phyloP scores from a whole-genome alignment of 805 yeast genomes.

The Zygosaccharomyces gambellarensis region DNA sequence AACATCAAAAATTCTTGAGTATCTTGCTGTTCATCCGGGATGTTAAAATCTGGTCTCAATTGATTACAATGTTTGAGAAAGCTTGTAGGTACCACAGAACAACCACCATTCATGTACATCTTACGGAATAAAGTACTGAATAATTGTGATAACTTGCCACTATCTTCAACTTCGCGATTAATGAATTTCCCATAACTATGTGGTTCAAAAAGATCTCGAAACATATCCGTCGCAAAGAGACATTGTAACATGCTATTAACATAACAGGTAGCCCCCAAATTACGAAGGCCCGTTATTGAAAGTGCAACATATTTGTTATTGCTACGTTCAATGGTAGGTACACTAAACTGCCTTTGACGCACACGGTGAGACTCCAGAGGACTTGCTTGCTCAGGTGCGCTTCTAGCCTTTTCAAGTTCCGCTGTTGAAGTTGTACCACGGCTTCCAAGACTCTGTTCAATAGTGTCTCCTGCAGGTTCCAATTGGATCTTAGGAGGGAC shows the following conservation, averaged over 20 bases:
- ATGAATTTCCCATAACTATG: constrained; percentile 42
- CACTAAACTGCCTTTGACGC: constrained; percentile 15
- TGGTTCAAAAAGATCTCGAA: constrained; percentile 47
- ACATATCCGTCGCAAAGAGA: constrained; percentile 49
- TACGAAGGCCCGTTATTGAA: constrained; percentile 57
- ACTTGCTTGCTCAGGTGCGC: constrained; percentile 3
- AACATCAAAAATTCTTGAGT: constrained; percentile 72
- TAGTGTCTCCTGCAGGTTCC: not conserved
- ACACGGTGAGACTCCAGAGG: constrained; percentile 4
- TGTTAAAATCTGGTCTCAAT: constrained; percentile 60
- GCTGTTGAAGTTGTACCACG: not conserved
- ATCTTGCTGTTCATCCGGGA: constrained; percentile 76
- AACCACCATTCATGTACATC: constrained; percentile 54
- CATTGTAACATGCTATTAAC: constrained; percentile 72
- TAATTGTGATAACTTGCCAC: constrained; percentile 43
- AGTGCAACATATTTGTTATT: constrained; percentile 39
- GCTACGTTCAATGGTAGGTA: constrained; percentile 39
- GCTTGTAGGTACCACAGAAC: constrained; percentile 59
- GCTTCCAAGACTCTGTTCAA: not conserved
- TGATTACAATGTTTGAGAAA: constrained; percentile 49
- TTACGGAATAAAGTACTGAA: constrained; percentile 51
- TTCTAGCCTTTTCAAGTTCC: not conserved
- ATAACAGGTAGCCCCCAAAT: constrained; percentile 71
- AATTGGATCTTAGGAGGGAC: constrained; percentile 14
- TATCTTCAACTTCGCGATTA: constrained; percentile 30